These are phyloP conservation scores for Suillus decipiens DNA, from an alignment of 768 basidiomycete genomes.

Conservation along the genomic window DNA sequence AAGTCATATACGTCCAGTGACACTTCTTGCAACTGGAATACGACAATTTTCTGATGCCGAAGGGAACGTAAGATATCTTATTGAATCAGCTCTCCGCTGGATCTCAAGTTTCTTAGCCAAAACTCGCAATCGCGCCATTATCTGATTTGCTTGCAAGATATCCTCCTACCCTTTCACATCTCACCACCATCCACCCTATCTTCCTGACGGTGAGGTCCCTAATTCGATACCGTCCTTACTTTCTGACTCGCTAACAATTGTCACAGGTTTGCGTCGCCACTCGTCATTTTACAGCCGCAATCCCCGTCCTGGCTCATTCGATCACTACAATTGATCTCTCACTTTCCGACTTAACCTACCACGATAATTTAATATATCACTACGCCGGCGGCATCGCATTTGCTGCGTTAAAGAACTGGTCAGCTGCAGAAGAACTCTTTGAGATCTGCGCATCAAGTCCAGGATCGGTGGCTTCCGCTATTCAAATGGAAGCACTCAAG, in stretches of 20 bases:
- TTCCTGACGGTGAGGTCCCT: slow-evolving; percentile 56
- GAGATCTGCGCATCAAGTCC: slow-evolving; percentile 76
- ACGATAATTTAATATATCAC: slow-evolving; percentile 84
- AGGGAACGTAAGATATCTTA: slow-evolving; percentile 50
- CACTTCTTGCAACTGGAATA: slow-evolving; percentile 66
- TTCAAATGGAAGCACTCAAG: slow-evolving; percentile 88
- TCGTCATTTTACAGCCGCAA: slow-evolving; percentile 53
- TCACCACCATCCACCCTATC: slow-evolving; percentile 71
- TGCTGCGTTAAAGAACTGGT: slow-evolving; percentile 62
- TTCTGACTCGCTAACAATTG: neutral
- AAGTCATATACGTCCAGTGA: slow-evolving; percentile 45
- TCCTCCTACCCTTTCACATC: slow-evolving; percentile 52
- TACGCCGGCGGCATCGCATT: slow-evolving; percentile 77
- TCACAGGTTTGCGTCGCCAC: slow-evolving; percentile 61
- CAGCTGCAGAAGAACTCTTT: slow-evolving; percentile 72
- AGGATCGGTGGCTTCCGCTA: slow-evolving; percentile 55
- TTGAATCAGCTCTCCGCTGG: slow-evolving; percentile 6
- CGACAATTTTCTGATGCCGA: slow-evolving; percentile 45
- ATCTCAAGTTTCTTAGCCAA: slow-evolving; percentile 36
- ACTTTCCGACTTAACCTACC: slow-evolving; percentile 69
- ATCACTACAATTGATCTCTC: slow-evolving; percentile 64
- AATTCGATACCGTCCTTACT: neutral
- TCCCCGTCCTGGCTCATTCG: slow-evolving; percentile 61
- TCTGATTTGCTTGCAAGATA: slow-evolving; percentile 63
- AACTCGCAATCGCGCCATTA: slow-evolving; percentile 58